Evolutionary conservation across 495 filamentous ascomycete genomes (phyloP), one percentile per base, ranked within the genome.

Genomic region (Massariosphaeria phaeospora): DNA sequence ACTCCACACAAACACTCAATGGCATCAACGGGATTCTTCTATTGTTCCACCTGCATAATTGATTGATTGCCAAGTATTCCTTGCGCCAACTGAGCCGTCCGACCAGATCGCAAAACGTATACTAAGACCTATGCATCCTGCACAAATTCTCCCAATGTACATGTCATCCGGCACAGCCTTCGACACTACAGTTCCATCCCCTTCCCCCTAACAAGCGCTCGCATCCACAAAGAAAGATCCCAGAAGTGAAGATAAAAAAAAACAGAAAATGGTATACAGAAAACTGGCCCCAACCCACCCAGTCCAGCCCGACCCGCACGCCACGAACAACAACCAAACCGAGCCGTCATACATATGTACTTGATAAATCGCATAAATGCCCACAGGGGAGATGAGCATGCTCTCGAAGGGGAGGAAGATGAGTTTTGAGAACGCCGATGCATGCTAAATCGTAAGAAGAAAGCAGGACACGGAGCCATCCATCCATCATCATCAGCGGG

Each of bases 111-210:
- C n/a, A n/a, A n/a, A n/a, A n/a, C n/a, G n/a, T n/a, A n/a, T n/a
- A n/a, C n/a, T n/a, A n/a, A n/a, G n/a, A n/a, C n/a, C n/a, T n/a
- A n/a, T n/a, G n/a, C n/a, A n/a, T n/a, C n/a, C n/a, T n/a, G n/a
- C n/a, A n/a, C n/a, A n/a, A n/a, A n/a, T n/a, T n/a, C n/a, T n/a
- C n/a, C n/a, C n/a, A 26, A 24, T 25, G 21, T 17, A 12, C 24
- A 1, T 26, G 31, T 49, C 47, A 45, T 49, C 33, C 33, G 47
- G 47, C 47, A 18, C 47, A 49, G 47, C 47, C 47, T 49, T 49
- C 11, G 47, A 49, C 21, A 38, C 17, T 25, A 13, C 45, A 31
- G 12, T 12, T n/a, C n/a, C 20, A 47, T 31, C 8, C 18, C 13
- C 9, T 30, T 26, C 4, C 6, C 11, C 12, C 13, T 25, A 29